phyloP scores from a whole-genome alignment of 2,329 filamentous ascomycete genomes.

The Hypoxylon sp. region DNA sequence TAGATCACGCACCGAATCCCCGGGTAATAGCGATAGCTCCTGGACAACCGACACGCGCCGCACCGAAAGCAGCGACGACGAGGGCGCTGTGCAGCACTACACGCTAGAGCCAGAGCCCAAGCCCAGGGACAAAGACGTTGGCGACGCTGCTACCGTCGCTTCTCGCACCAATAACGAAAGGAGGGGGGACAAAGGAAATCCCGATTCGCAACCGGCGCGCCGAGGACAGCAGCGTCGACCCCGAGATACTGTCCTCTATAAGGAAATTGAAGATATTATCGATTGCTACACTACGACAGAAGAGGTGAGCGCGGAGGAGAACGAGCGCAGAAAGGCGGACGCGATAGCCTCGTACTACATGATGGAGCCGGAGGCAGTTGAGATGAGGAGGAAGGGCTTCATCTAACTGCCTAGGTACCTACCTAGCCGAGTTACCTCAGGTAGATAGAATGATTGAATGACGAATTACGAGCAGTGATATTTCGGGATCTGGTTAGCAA shows the following conservation, averaged over 20 bases:
- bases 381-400: slow-evolving; percentile 46
- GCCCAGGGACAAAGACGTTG: background rate
- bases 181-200: background rate
- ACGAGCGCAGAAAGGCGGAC: slow-evolving; percentile 38
- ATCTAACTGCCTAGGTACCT: slow-evolving; percentile 28
- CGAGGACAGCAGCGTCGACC: background rate
- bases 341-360: slow-evolving; percentile 38
- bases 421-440: background rate
- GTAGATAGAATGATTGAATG: background rate
- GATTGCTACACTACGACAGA: slow-evolving; percentile 45
- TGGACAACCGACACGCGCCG: slow-evolving; percentile 23
- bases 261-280: slow-evolving; percentile 51
- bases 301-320: slow-evolving; percentile 9
- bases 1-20: background rate
- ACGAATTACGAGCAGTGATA: background rate
- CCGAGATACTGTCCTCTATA: slow-evolving; percentile 40
- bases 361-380: slow-evolving; percentile 35
- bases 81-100: background rate
- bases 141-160: background rate
- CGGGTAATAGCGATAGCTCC: background rate
- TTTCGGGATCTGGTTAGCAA: background rate
- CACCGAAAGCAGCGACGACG: background rate
- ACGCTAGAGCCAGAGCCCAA: background rate
- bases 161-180: background rate
- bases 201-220: background rate